Conservation (phyloP, 352 stramenopile species). For the Pythium chondricola region DNA sequence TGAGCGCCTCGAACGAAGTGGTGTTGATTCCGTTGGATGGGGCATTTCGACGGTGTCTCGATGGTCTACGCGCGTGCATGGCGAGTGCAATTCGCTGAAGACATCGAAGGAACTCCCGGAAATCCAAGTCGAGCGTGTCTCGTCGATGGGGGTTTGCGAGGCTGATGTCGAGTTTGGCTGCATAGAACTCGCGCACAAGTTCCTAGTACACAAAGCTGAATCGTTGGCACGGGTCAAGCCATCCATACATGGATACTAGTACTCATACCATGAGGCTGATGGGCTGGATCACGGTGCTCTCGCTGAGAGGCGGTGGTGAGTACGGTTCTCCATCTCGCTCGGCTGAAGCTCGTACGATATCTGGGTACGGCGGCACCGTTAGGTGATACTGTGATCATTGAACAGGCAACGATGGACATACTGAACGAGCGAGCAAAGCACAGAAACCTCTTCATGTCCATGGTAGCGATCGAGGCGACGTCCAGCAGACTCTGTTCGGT, state of each 20-base stretch:
- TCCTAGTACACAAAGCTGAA: constrained; percentile 19
- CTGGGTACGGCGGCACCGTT: too few species aligned
- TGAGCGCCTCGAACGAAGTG: constrained; percentile 46
- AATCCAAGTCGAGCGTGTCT: constrained; percentile 50
- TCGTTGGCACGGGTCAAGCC: background rate
- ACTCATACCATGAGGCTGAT: constrained; percentile 39
- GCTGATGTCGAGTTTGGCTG: constrained; percentile 66
- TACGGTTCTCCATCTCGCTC: constrained; percentile 54
- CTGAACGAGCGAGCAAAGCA: constrained; percentile 61
- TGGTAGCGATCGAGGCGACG: constrained; percentile 40
- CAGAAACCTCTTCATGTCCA: constrained; percentile 66
- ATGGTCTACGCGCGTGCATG: constrained; percentile 38
- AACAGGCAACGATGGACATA: constrained; percentile 18
- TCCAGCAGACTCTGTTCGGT: constrained; percentile 50
- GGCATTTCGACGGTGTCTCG: background rate
- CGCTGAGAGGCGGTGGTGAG: constrained; percentile 20
- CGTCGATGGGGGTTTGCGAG: constrained; percentile 42
- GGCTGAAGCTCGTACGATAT: constrained; percentile 36
- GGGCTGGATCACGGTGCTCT: constrained; percentile 30
- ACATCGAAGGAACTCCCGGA: constrained; percentile 69
- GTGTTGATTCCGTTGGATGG: constrained; percentile 30
- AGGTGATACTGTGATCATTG: background rate
- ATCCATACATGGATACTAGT: background rate
- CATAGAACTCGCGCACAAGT: constrained; percentile 64
- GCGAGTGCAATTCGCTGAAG: constrained; percentile 60